A percentile compares a stretch with the other conserved stretches of the same genome.
Evolutionary conservation across 176 grass and related monocot genomes (phyloP).

Genomic region (Pontederia paniculata): DNA sequence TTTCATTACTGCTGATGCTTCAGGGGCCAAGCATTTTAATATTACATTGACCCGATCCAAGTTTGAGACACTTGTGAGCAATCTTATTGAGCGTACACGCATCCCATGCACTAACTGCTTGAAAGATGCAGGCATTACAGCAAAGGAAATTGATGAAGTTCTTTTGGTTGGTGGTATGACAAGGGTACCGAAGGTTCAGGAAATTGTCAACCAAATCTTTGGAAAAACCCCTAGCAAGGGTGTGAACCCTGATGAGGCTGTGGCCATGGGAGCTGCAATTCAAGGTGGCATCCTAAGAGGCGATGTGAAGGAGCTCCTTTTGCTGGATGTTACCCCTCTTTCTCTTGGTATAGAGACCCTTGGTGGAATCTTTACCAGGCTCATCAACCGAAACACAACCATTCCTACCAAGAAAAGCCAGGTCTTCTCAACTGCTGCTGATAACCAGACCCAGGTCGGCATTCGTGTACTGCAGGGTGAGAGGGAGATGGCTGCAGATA

Average conservation of each 20-base stretch:
- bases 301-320: constrained; percentile 93
- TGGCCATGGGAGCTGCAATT: constrained; percentile 46
- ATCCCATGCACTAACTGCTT: constrained; percentile 71
- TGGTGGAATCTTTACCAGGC: constrained; percentile 95
- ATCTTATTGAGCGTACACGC: constrained; percentile 83
- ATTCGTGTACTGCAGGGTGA: constrained; percentile 80
- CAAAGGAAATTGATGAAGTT: constrained; percentile 90
- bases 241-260: constrained; percentile 96
- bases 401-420: constrained; percentile 99
- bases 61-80: constrained; percentile 61
- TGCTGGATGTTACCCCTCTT: constrained; percentile 94
- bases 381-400: constrained; percentile 89
- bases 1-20: constrained; percentile 83
- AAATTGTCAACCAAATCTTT: constrained; percentile 79
- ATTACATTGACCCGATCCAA: constrained; percentile 85
- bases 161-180: constrained; percentile 95
- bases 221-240: constrained; percentile 87
- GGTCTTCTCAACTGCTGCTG: constrained; percentile 55
- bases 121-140: constrained; percentile 78
- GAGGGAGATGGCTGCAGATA: constrained; percentile 92
- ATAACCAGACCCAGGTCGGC: constrained; percentile 9
- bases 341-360: constrained; percentile 95
- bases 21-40: constrained; percentile 95
- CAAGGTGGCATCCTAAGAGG: constrained; percentile 78
- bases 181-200: constrained; percentile 94